A percentile compares a stretch with the other conserved stretches of the same genome.
Evolutionary conservation across 306 rosid species (phyloP).

Genomic region (Begonia peltatifolia): DNA sequence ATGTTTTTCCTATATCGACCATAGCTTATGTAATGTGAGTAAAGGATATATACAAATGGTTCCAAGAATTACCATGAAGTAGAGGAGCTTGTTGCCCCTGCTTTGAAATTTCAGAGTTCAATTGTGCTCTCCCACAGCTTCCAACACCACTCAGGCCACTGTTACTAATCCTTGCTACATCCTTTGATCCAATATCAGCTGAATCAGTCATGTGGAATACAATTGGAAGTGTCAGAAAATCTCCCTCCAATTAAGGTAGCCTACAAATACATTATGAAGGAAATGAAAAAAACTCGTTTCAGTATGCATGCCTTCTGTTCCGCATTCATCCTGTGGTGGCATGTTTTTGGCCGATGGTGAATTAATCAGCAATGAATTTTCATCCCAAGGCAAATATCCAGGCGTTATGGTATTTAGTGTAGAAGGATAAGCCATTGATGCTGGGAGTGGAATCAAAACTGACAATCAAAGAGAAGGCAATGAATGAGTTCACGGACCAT

Average conservation of each 20-base stretch:
- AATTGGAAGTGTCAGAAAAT: constrained; percentile 35
- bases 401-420: constrained; percentile 34
- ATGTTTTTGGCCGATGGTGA: constrained; percentile 21
- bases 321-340: constrained; percentile 39
- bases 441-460: constrained; percentile 66
- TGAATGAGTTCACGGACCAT: constrained; percentile 7
- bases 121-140: constrained; percentile 25
- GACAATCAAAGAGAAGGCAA: constrained; percentile 18
- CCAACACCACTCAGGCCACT: constrained; percentile 32
- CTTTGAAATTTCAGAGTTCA: constrained; percentile 25
- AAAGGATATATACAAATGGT: not conserved
- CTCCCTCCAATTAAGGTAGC: constrained; percentile 18
- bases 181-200: constrained; percentile 73
- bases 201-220: constrained; percentile 42
- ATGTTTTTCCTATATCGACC: too few species aligned
- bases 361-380: constrained; percentile 35
- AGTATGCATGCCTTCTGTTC: constrained; percentile 44
- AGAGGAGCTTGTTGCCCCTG: constrained; percentile 42
- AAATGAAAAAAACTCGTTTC: constrained; percentile 1
- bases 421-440: constrained; percentile 57
- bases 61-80: constrained; percentile 41
- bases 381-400: constrained; percentile 63
- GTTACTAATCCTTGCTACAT: constrained; percentile 28
- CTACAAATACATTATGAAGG: constrained; percentile 3
- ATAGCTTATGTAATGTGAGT: not conserved